Evolutionary conservation across 352 stramenopile genomes (phyloP).

Genomic region (Phytophthora cryptogea): DNA sequence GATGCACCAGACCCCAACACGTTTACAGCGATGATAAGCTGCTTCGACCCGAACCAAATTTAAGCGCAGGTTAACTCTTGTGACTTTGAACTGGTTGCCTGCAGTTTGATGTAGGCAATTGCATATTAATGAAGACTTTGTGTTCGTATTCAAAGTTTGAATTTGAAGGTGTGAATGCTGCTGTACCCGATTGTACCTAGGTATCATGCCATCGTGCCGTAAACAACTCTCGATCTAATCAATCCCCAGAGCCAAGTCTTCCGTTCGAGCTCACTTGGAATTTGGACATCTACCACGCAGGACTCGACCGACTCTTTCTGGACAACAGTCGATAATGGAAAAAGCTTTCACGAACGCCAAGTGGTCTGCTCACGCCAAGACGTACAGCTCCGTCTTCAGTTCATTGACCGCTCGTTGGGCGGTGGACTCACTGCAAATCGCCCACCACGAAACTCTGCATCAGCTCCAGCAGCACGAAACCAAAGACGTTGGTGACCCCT

Average conservation of each 20-base stretch:
- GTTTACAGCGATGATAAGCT: too few species aligned
- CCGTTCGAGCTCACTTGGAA: not conserved
- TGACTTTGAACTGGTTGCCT: too few species aligned
- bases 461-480: constrained; percentile 26
- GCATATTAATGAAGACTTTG: too few species aligned
- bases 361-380: constrained; percentile 37
- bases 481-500: constrained; percentile 7
- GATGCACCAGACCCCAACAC: too few species aligned
- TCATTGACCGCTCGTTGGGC: constrained; percentile 29
- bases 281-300: not conserved
- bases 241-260: not conserved
- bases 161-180: too few species aligned
- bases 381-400: constrained; percentile 31
- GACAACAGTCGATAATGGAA: constrained; percentile 20
- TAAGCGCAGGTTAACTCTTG: too few species aligned
- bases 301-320: not conserved
- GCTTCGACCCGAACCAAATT: too few species aligned
- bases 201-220: not conserved
- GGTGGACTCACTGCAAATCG: constrained; percentile 31
- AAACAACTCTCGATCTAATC: not conserved
- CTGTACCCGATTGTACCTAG: too few species aligned
- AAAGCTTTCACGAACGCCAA: constrained; percentile 37
- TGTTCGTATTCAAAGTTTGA: too few species aligned
- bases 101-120: too few species aligned
- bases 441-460: constrained; percentile 29